phyloP scores from a whole-genome alignment of 2,329 filamentous ascomycete genomes.

The Sporothrix pallida region DNA sequence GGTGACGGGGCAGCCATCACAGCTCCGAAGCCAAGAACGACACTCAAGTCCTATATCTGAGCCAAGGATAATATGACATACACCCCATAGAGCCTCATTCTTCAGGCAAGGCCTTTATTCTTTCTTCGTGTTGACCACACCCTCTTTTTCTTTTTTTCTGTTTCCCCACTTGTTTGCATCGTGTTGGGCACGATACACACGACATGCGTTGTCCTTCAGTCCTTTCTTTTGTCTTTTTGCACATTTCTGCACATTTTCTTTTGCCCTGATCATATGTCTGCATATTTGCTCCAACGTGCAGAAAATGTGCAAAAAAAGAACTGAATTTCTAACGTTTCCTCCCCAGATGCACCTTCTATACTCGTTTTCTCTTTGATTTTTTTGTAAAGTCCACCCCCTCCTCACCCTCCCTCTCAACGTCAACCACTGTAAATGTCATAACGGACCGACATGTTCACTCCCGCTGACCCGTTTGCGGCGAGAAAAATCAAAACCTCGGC shows the following conservation, averaged over 20 bases:
- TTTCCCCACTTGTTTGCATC: too few species aligned
- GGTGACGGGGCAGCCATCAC: neutral
- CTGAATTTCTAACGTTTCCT: neutral
- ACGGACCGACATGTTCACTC: neutral
- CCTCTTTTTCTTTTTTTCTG: too few species aligned
- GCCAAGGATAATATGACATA: neutral
- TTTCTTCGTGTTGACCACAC: neutral
- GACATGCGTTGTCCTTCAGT: too few species aligned
- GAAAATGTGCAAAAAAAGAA: neutral
- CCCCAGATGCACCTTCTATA: neutral
- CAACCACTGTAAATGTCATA: slow-evolving; percentile 19
- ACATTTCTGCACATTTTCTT: too few species aligned
- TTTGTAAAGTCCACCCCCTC: neutral
- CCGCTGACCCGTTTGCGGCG: neutral
- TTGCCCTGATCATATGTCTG: too few species aligned
- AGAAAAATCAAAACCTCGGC: slow-evolving; percentile 23
- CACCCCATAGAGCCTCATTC: neutral
- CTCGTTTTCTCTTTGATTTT: neutral
- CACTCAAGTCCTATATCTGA: neutral
- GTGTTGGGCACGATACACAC: too few species aligned
- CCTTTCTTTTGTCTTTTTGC: too few species aligned
- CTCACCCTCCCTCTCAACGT: neutral
- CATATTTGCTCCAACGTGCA: too few species aligned
- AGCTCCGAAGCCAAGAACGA: neutral
- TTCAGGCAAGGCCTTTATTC: neutral